A percentile compares a stretch with the other conserved stretches of the same genome.
phyloP scores from a whole-genome alignment of 2,329 filamentous ascomycete genomes.

The Paraphaeosphaeria sporulosa region DNA sequence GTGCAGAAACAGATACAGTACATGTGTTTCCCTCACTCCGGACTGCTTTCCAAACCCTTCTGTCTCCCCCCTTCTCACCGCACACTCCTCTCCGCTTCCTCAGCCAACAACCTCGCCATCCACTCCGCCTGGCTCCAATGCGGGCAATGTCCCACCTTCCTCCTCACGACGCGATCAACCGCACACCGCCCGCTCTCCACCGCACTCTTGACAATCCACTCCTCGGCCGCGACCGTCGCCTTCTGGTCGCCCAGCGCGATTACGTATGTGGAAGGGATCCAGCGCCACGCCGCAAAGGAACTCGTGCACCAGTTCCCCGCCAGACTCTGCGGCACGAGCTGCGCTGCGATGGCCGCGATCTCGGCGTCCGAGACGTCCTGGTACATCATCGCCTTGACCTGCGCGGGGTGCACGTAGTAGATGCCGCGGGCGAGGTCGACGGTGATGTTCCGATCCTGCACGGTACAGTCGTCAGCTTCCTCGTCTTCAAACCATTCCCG shows the following conservation, averaged over 20 bases:
- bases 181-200: conserved; percentile 10
- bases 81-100: conserved; percentile 10
- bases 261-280: conserved; percentile 14
- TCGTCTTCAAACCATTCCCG: too few relatives aligned
- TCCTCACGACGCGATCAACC: conserved; percentile 20
- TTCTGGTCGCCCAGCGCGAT: conserved; percentile 15
- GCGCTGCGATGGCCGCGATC: conserved; percentile 3
- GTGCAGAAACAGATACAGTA: background rate
- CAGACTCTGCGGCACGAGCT: conserved; percentile 16
- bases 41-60: background rate
- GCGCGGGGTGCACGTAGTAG: conserved; percentile 2
- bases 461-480: background rate
- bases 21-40: background rate
- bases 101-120: conserved; percentile 16
- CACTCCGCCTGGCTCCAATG: conserved; percentile 21
- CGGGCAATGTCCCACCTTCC: conserved; percentile 17
- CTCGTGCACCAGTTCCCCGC: conserved; percentile 17
- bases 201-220: conserved; percentile 17
- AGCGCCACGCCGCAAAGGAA: conserved; percentile 20
- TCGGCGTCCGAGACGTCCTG: conserved; percentile 15
- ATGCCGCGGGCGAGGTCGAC: conserved; percentile 10
- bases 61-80: background rate
- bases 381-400: conserved; percentile 18
- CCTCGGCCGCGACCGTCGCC: conserved; percentile 16
- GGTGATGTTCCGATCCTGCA: conserved; percentile 8